A percentile compares a stretch with the other conserved stretches of the same genome.
Conservation (phyloP, 495 filamentous ascomycete species). For the Terfezia boudieri region DNA sequence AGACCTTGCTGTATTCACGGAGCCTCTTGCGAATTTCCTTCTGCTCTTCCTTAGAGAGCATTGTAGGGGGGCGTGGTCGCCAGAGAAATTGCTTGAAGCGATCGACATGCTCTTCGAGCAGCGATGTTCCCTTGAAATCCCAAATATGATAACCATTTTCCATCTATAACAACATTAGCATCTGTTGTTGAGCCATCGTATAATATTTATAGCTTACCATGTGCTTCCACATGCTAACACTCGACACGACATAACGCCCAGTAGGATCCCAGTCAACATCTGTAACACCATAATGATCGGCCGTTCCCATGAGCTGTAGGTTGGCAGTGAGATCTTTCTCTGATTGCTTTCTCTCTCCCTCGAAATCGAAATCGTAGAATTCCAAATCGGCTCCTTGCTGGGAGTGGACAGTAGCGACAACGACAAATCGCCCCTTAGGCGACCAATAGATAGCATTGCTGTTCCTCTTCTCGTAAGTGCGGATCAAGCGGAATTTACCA, state of each 20-base stretch:
- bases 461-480: conserved; percentile 92
- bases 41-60: conserved; percentile 85
- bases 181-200: not conserved
- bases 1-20: conserved; percentile 78
- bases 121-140: conserved; percentile 75
- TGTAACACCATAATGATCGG: conserved; percentile 90
- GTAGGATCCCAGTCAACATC: conserved; percentile 97
- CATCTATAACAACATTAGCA: conserved; percentile 43
- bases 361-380: conserved; percentile 93
- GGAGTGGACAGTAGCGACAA: conserved; percentile 77
- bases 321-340: conserved; percentile 80
- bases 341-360: conserved; percentile 42
- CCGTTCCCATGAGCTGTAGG: conserved; percentile 72
- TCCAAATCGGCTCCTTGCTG: conserved; percentile 85
- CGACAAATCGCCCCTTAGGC: conserved; percentile 84
- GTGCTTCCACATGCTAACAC: conserved; percentile 88
- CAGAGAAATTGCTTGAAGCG: conserved; percentile 94
- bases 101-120: conserved; percentile 81
- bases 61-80: conserved; percentile 73
- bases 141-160: conserved; percentile 97
- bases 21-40: conserved; percentile 96
- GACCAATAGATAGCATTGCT: conserved; percentile 99
- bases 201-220: conserved; percentile 34
- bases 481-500: conserved; percentile 87
- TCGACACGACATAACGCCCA: conserved; percentile 76